Conservation (phyloP, 176 grass and related monocot genomes). For the Musa itinerans region DNA sequence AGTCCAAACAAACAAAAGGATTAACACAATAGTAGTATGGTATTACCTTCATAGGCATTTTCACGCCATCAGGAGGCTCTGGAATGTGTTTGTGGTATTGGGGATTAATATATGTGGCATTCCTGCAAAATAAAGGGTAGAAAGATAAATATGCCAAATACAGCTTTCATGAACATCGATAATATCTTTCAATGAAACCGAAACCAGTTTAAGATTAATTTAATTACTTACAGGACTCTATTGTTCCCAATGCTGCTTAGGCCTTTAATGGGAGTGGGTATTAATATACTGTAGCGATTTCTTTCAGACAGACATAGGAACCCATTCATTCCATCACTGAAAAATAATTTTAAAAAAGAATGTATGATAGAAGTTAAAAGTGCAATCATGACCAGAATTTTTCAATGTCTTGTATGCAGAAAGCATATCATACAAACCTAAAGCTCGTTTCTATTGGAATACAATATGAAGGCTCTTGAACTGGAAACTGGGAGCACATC, state of each 20-base stretch:
- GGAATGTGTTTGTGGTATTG: conserved; percentile 74
- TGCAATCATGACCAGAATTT: neutral
- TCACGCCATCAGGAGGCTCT: conserved; percentile 67
- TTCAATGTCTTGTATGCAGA: neutral
- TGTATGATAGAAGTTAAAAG: conserved; percentile 15
- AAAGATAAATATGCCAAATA: conserved; percentile 13
- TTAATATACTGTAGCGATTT: conserved; percentile 38
- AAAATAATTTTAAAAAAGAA: conserved; percentile 8
- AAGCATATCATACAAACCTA: conserved; percentile 48
- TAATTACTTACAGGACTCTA: conserved; percentile 76
- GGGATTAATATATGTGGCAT: conserved; percentile 77
- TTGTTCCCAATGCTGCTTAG: conserved; percentile 62
- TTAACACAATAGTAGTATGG: neutral
- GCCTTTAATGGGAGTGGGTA: conserved; percentile 63
- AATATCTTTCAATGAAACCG: neutral
- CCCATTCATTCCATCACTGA: conserved; percentile 90
- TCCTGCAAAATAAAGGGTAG: conserved; percentile 40
- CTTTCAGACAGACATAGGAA: conserved; percentile 79
- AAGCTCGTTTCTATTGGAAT: conserved; percentile 53
- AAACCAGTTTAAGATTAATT: neutral
- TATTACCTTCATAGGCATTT: conserved; percentile 69
- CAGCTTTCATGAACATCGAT: neutral
- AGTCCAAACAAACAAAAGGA: too few relatives aligned
- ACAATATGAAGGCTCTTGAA: conserved; percentile 39
- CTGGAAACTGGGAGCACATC: conserved; percentile 33